Evolutionary conservation across 768 basidiomycete genomes (phyloP).

Genomic region (Termitomyces sp.): DNA sequence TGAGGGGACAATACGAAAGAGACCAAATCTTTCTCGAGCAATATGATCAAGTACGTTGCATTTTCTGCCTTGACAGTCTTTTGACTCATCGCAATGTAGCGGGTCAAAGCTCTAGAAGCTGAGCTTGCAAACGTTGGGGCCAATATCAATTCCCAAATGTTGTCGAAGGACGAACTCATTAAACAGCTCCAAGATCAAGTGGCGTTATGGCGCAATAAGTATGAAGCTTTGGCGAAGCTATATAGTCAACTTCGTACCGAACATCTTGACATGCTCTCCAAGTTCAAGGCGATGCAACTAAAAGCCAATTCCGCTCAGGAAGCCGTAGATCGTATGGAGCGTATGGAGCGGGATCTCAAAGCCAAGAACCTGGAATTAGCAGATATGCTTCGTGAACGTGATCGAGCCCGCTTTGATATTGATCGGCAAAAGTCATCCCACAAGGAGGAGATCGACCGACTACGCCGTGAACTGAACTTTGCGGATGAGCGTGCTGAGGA

Average conservation of each 20-base stretch:
- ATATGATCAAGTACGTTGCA: slow-evolving; percentile 80
- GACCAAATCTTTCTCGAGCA: slow-evolving; percentile 98
- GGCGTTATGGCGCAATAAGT: slow-evolving; percentile 95
- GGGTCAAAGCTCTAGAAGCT: slow-evolving; percentile 93
- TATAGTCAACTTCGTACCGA: slow-evolving; percentile 98
- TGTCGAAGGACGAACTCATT: slow-evolving; percentile 93
- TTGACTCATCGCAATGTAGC: slow-evolving; percentile 41
- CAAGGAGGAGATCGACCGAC: slow-evolving; percentile 91
- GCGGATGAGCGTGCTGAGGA: slow-evolving; percentile 99
- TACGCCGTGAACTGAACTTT: slow-evolving; percentile 89
- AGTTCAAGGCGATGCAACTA: slow-evolving; percentile 96
- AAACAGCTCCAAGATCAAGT: slow-evolving; percentile 96
- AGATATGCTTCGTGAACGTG: slow-evolving; percentile 98
- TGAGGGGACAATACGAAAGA: slow-evolving; percentile 96
- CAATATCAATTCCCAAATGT: slow-evolving; percentile 83
- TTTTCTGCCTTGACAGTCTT: not conserved
- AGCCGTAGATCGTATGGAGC: slow-evolving; percentile 96
- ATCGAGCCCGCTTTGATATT: slow-evolving; percentile 92
- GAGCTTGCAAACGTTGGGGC: slow-evolving; percentile 74
- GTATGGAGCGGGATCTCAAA: slow-evolving; percentile 98
- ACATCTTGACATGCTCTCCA: slow-evolving; percentile 94
- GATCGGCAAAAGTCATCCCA: slow-evolving; percentile 92
- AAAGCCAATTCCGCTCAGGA: slow-evolving; percentile 99
- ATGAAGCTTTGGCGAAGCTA: slow-evolving; percentile 96
- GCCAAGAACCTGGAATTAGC: slow-evolving; percentile 98